These are phyloP conservation scores for Aspergillus sp. DNA, from an alignment of 2,329 filamentous ascomycete species.

Conservation along the genomic window DNA sequence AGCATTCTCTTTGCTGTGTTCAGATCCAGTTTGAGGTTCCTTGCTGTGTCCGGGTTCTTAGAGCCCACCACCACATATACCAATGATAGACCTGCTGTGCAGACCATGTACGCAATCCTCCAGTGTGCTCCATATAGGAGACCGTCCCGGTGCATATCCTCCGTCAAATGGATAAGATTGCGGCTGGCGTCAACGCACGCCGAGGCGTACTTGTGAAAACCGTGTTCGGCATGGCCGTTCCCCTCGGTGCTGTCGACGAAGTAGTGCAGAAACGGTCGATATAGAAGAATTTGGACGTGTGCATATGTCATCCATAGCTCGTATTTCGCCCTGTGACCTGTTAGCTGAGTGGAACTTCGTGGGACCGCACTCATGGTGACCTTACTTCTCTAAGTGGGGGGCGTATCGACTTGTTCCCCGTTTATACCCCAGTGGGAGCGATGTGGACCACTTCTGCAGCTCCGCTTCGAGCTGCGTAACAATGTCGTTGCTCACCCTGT, in stretches of 20 bases:
- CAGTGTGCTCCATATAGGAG: conserved; percentile 14
- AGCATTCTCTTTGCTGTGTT: conserved; percentile 3
- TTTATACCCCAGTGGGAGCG: neutral
- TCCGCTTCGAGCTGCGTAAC: conserved; percentile 8
- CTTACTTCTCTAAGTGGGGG: conserved; percentile 3
- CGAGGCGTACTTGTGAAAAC: conserved; percentile 10
- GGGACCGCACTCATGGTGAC: no score
- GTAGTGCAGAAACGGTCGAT: conserved; percentile 17
- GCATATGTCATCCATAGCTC: conserved; percentile 13
- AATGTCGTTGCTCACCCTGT: conserved; percentile 11
- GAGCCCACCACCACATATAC: conserved; percentile 10
- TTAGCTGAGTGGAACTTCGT: neutral
- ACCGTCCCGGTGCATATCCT: conserved; percentile 15
- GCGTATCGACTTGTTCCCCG: conserved; percentile 1
- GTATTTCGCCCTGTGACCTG: conserved; percentile 8
- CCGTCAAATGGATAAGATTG: conserved; percentile 16
- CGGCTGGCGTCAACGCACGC: conserved; percentile 13
- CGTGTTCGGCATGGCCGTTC: neutral
- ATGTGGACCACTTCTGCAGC: conserved; percentile 10
- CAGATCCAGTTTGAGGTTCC: neutral
- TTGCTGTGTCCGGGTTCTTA: neutral
- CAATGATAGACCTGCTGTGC: conserved; percentile 8
- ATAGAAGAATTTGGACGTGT: conserved; percentile 15
- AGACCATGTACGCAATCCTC: conserved; percentile 9
- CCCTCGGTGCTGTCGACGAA: neutral